A percentile compares a stretch with the other conserved stretches of the same genome.
These are phyloP conservation scores for Amanita rubescens DNA, from an alignment of 768 basidiomycete species.

Conservation along the genomic window DNA sequence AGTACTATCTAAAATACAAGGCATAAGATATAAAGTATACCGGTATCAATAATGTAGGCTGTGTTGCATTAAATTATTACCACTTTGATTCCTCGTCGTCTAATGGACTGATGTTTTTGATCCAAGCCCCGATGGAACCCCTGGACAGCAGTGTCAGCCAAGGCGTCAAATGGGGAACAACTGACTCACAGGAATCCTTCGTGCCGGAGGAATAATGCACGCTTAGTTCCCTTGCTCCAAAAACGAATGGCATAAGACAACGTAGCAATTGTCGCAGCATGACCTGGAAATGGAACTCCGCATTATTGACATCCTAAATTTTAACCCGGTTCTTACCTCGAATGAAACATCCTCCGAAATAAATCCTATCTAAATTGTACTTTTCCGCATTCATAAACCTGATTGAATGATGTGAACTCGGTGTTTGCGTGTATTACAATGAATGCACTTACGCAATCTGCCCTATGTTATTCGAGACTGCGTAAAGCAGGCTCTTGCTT, in stretches of 20 bases:
- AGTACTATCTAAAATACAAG: not conserved
- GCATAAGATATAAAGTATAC: not conserved
- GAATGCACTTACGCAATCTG: slow-evolving; percentile 95
- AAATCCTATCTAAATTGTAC: slow-evolving; percentile 92
- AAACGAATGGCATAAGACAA: slow-evolving; percentile 98
- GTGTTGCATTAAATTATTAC: not conserved
- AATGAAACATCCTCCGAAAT: slow-evolving; percentile 99
- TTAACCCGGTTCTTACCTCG: slow-evolving; percentile 51
- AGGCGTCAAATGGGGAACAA: slow-evolving; percentile 9
- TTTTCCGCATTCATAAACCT: slow-evolving; percentile 99
- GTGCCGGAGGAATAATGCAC: slow-evolving; percentile 93
- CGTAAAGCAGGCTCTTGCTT: slow-evolving; percentile 88
- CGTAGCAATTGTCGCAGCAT: slow-evolving; percentile 94
- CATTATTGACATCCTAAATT: not conserved
- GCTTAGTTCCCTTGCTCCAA: slow-evolving; percentile 97
- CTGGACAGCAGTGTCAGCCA: slow-evolving; percentile 31
- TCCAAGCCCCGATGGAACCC: slow-evolving; percentile 95
- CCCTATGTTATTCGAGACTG: slow-evolving; percentile 97
- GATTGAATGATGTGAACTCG: slow-evolving; percentile 8
- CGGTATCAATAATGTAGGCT: not conserved
- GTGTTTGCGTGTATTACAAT: not conserved
- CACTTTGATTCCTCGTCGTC: slow-evolving; percentile 14
- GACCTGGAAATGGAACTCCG: slow-evolving; percentile 46
- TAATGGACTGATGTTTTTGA: slow-evolving; percentile 80
- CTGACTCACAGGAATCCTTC: slow-evolving; percentile 90